A percentile compares a stretch with the other conserved stretches of the same genome.
phyloP scores from a whole-genome alignment of 495 filamentous ascomycete genomes.

The Pyrenula massariospora region DNA sequence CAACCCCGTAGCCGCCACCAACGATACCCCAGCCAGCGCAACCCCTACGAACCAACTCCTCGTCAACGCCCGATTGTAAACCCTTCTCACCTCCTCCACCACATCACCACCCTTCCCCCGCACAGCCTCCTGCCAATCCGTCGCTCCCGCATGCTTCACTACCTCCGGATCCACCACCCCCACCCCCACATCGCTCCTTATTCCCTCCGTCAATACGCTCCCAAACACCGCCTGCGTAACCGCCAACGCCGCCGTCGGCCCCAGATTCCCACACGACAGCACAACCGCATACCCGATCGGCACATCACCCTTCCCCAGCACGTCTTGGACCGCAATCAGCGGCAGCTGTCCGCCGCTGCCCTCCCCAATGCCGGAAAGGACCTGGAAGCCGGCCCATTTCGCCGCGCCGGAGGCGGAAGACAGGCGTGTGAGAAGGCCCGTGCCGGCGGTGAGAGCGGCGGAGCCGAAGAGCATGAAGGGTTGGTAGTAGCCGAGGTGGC shows the following conservation, averaged over 20 bases:
- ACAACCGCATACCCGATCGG: slow-evolving; percentile 24
- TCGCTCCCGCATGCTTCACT: slow-evolving; percentile 27
- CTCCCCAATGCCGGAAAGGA: slow-evolving; percentile 17
- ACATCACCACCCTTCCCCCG: no score
- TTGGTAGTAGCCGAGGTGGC: slow-evolving; percentile 9
- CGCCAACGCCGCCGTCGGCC: slow-evolving; percentile 50
- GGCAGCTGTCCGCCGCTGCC: slow-evolving; percentile 16
- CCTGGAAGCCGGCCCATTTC: slow-evolving; percentile 29
- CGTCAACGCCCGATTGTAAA: no score
- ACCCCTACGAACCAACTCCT: no score
- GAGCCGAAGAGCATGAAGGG: slow-evolving; percentile 5
- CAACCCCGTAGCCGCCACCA: no score
- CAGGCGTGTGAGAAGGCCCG: slow-evolving; percentile 38
- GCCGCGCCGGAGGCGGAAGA: slow-evolving; percentile 24
- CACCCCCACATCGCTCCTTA: slow-evolving; percentile 32
- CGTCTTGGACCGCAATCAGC: slow-evolving; percentile 20
- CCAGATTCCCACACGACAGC: slow-evolving; percentile 32
- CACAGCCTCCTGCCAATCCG: slow-evolving; percentile 26
- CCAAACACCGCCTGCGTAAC: slow-evolving; percentile 48
- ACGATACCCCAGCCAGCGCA: no score
- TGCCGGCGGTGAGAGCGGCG: slow-evolving; percentile 32
- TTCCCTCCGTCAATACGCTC: slow-evolving; percentile 39
- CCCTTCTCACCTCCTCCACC: no score
- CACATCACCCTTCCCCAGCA: slow-evolving; percentile 11
- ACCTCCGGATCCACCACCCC: slow-evolving; percentile 40